Percentiles rank a stretch among this genome's conserved stretches.
These are phyloP conservation scores for Fistulina hepatica DNA, from an alignment of 1,284 basidiomycete species.

Conservation along the genomic window DNA sequence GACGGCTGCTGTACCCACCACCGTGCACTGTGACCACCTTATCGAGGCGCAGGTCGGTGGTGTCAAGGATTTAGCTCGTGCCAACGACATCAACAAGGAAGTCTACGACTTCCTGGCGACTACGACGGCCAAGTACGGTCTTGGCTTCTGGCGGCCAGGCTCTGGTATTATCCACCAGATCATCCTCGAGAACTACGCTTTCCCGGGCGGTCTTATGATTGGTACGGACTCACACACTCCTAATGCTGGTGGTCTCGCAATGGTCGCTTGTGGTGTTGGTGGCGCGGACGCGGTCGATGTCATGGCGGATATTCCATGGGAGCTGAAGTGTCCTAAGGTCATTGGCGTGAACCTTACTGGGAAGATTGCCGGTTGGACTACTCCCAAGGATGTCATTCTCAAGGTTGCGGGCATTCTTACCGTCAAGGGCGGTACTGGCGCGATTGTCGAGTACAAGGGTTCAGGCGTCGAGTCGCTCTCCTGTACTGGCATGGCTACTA, in stretches of 20 bases:
- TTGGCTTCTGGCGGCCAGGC: slow-evolving; percentile 99
- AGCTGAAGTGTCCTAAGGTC: slow-evolving; percentile 98
- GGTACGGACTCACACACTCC: slow-evolving; percentile 99
- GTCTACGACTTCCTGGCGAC: slow-evolving; percentile 99
- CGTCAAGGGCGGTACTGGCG: slow-evolving; percentile 96
- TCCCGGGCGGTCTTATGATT: slow-evolving; percentile 99
- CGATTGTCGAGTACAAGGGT: slow-evolving; percentile 93
- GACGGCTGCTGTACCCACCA: slow-evolving; percentile 94
- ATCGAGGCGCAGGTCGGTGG: slow-evolving; percentile 97
- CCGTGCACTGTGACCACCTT: slow-evolving; percentile 98
- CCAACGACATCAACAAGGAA: slow-evolving; percentile 94
- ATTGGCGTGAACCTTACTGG: slow-evolving; percentile 97
- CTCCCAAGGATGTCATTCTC: slow-evolving; percentile 95
- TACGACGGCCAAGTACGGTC: slow-evolving; percentile 96
- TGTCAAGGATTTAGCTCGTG: slow-evolving; percentile 86
- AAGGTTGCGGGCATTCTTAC: slow-evolving; percentile 97
- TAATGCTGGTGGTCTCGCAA: slow-evolving; percentile 97
- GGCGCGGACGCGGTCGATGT: slow-evolving; percentile 99
- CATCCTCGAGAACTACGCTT: slow-evolving; percentile 97
- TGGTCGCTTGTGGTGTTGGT: slow-evolving; percentile 98
- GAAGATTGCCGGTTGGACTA: slow-evolving; percentile 94
- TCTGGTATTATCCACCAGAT: slow-evolving; percentile 98
- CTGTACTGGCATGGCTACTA: slow-evolving; percentile 98
- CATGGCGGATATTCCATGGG: slow-evolving; percentile 97
- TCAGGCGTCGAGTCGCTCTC: slow-evolving; percentile 93